Evolutionary conservation across 1,284 basidiomycete genomes (phyloP).

Genomic region (Sutorius eximius): DNA sequence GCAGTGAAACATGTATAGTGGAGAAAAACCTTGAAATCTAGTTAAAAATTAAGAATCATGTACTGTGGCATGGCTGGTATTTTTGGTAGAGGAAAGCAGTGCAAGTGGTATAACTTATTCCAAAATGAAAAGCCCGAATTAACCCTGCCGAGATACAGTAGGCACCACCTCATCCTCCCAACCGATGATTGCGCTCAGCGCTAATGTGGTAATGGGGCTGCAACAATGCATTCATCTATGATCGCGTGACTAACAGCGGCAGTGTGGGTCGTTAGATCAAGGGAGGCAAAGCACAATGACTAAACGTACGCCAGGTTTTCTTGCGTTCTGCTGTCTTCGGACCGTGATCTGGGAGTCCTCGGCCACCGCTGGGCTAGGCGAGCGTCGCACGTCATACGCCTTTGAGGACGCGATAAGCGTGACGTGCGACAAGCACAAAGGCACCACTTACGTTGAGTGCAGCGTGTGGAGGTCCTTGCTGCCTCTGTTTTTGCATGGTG

Average conservation of each 20-base stretch:
- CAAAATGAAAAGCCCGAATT: slow-evolving; percentile 25
- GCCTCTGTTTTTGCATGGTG: slow-evolving; percentile 32
- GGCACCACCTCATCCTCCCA: slow-evolving; percentile 12
- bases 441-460: slow-evolving; percentile 26
- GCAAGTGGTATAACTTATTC: slow-evolving; percentile 31
- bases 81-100: slow-evolving; percentile 20
- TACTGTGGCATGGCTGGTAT: slow-evolving; percentile 21
- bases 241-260: slow-evolving; percentile 28
- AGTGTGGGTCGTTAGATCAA: slow-evolving; percentile 14
- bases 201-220: slow-evolving; percentile 14
- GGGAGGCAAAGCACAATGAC: neutral
- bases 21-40: slow-evolving; percentile 13
- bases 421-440: slow-evolving; percentile 2
- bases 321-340: slow-evolving; percentile 30
- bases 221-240: slow-evolving; percentile 27
- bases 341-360: slow-evolving; percentile 35
- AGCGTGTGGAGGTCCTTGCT: slow-evolving; percentile 28
- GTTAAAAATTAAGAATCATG: slow-evolving; percentile 11
- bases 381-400: slow-evolving; percentile 33
- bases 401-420: slow-evolving; percentile 13
- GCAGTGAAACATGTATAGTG: slow-evolving; percentile 11
- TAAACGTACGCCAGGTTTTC: slow-evolving; percentile 23
- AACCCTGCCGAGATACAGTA: slow-evolving; percentile 27
- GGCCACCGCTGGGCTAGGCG: slow-evolving; percentile 31
- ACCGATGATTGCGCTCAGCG: slow-evolving; percentile 26